These are phyloP conservation scores for Trypanosoma mega DNA, from an alignment of 208 protist genomes.

Conservation along the genomic window DNA sequence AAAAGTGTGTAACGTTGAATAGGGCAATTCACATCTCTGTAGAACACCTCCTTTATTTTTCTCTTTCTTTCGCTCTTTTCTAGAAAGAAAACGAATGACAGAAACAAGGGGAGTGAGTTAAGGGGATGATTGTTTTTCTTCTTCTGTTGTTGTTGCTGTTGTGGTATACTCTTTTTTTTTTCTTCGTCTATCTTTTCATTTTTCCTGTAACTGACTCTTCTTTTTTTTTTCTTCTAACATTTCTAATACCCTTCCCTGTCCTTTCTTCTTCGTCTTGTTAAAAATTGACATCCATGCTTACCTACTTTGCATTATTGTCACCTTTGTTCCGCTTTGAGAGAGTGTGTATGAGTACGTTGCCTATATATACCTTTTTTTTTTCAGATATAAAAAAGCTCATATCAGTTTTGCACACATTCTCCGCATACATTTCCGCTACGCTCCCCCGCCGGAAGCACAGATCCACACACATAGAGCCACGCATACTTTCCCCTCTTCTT, in stretches of 20 bases:
- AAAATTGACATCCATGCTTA: not conserved
- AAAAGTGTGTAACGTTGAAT: too few species aligned
- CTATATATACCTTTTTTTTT: not conserved
- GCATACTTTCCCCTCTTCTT: too few species aligned
- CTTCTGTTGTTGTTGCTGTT: too few species aligned
- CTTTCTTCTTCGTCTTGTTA: not conserved
- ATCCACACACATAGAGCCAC: too few species aligned
- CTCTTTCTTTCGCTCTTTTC: too few species aligned
- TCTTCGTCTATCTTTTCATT: not conserved
- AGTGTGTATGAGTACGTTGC: not conserved
- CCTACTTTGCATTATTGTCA: not conserved
- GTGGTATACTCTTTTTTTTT: too few species aligned
- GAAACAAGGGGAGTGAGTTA: too few species aligned
- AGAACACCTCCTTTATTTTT: too few species aligned
- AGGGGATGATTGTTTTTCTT: too few species aligned
- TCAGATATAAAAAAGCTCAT: not conserved
- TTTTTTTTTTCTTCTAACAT: not conserved
- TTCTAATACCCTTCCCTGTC: not conserved
- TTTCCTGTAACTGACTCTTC: not conserved
- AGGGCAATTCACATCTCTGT: too few species aligned
- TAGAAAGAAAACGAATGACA: too few species aligned
- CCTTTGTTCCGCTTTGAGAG: not conserved
- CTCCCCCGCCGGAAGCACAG: too few species aligned
- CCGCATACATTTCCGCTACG: not conserved
- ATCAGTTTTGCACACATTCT: not conserved